These are phyloP conservation scores for Quercus glauca DNA, from an alignment of 306 rosid genomes.

Conservation along the genomic window DNA sequence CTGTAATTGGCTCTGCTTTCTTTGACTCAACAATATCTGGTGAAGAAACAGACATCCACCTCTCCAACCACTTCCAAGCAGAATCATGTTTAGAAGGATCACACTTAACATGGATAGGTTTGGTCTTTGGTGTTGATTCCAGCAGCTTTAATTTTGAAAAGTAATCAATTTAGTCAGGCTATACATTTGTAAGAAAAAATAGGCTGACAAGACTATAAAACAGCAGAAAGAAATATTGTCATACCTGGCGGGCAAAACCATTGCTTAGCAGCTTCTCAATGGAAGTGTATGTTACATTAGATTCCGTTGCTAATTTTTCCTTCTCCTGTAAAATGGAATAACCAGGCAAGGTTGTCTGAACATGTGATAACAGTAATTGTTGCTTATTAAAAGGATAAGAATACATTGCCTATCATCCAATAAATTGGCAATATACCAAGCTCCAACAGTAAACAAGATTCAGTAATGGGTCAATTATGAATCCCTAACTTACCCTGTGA, in stretches of 20 bases:
- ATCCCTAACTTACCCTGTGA: background rate
- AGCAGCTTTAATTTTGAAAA: slow-evolving; percentile 47
- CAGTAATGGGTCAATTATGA: background rate
- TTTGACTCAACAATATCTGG: slow-evolving; percentile 35
- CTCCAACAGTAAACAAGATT: background rate
- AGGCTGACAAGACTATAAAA: slow-evolving; percentile 8
- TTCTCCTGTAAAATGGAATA: slow-evolving; percentile 50
- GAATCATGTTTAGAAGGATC: slow-evolving; percentile 80
- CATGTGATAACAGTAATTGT: background rate
- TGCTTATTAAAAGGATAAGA: background rate
- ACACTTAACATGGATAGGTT: slow-evolving; percentile 67
- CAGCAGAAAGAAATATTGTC: slow-evolving; percentile 2
- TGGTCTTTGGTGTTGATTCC: slow-evolving; percentile 70
- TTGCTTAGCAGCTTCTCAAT: slow-evolving; percentile 75
- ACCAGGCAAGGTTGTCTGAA: background rate
- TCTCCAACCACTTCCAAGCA: slow-evolving; percentile 98
- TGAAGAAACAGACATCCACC: slow-evolving; percentile 76
- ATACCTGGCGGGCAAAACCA: slow-evolving; percentile 81
- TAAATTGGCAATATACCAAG: background rate
- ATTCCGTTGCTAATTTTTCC: slow-evolving; percentile 30
- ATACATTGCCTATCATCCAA: background rate
- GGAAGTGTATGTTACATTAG: slow-evolving; percentile 39
- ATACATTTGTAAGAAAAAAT: background rate
- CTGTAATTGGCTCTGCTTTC: slow-evolving; percentile 25
- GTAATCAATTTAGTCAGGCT: slow-evolving; percentile 13